Conservation (phyloP, 78 protist species). For the Creolimax fragrantissima region DNA sequence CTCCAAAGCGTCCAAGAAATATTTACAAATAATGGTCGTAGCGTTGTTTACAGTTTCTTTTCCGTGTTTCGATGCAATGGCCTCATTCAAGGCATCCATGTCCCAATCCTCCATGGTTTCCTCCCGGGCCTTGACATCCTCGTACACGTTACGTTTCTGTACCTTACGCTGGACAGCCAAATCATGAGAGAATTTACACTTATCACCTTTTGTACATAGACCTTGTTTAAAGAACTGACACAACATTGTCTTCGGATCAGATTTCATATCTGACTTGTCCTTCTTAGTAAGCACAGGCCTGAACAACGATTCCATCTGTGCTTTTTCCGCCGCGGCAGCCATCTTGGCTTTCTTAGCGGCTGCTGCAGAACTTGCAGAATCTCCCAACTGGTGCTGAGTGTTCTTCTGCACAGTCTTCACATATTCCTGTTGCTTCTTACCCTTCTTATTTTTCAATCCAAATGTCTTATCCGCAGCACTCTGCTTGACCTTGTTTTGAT, state of each 20-base stretch:
- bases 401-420: neutral
- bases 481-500: conserved; percentile 48
- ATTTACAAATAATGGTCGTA: conserved; percentile 59
- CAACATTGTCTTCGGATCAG: conserved; percentile 69
- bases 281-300: neutral
- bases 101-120: conserved; percentile 69
- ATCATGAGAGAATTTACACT: conserved; percentile 72
- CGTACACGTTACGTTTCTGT: conserved; percentile 32
- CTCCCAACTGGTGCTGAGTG: neutral
- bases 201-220: conserved; percentile 59
- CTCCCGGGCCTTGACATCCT: neutral
- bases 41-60: conserved; percentile 13
- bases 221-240: conserved; percentile 69
- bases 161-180: conserved; percentile 35
- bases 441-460: conserved; percentile 77
- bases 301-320: conserved; percentile 27
- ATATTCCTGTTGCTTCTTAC: neutral
- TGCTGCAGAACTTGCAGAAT: neutral
- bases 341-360: conserved; percentile 3
- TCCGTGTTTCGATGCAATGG: conserved; percentile 45
- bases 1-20: conserved; percentile 76
- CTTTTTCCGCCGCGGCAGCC: neutral
- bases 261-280: conserved; percentile 43
- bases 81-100: conserved; percentile 49
- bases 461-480: conserved; percentile 81